Base-by-base conservation (phyloP, 495 filamentous ascomycete genomes). In the Penicillium coprophilum region DNA sequence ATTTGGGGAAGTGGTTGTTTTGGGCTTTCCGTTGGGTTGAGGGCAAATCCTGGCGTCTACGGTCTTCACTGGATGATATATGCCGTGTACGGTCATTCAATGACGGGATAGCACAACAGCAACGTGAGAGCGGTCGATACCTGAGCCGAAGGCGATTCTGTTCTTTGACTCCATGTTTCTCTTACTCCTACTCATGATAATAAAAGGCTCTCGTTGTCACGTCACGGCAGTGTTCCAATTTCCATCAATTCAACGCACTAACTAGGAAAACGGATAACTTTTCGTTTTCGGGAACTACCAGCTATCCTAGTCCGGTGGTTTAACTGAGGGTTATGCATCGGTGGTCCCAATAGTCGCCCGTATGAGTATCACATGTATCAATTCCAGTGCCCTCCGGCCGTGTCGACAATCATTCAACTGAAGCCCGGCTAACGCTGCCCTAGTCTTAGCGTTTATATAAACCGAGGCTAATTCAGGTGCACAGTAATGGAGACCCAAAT, bases 171-270 rank as follows among this genome's bases (percentile, higher is more conserved):
- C 50, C 59, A 58, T 56, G 51, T 56, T 63, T 68, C 54, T 67
- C 51, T 49, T 58, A 62, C 56, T 62, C 45, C 57, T 63, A 61
- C 24, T 68, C 63, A 68, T 45, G 65, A 68, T 63, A 66, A 68
- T 68, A 68, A 56, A 66, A 66, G 56, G n/a, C 50, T 49, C 53
- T 54, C 60, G 48, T 63, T 60, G 60, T 66, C 58, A 51, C 50
- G 60, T 54, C 64, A 63, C 68, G 82, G 81, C 46, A 82, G 85
- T 13, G 80, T 52, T 43, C 34, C 50, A 53, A 49, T 44, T 32
- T 46, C 20, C 50, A 30, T 45, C 6, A 19, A 39, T 28, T 20
- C 28, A 6, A 10, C 15, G 4, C 2, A 32, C 19, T 46, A 9
- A 46, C 44, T 13, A n/a, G 24, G 5, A 24, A 30, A 28, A 15